Conservation (phyloP, 345 rosid species). For the Citrus australasica region DNA sequence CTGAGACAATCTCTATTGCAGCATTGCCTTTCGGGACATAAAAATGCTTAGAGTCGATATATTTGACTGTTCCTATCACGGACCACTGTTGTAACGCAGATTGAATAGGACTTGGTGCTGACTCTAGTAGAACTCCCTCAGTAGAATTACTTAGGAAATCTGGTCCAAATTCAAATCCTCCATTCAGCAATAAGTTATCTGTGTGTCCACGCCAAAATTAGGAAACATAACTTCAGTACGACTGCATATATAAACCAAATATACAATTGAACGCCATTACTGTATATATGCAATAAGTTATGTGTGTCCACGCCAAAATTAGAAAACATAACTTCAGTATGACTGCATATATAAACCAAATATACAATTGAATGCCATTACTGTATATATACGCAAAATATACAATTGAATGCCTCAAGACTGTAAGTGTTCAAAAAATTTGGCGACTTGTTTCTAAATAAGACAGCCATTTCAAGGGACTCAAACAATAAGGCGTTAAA, state of each 20-base stretch:
- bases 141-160: conserved; percentile 44
- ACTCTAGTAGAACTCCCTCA: conserved; percentile 43
- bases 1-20: conserved; percentile 49
- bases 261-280: too few relatives aligned
- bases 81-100: conserved; percentile 50
- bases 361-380: too few relatives aligned
- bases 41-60: conserved; percentile 51
- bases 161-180: conserved; percentile 64
- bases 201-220: background rate
- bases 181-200: conserved; percentile 48
- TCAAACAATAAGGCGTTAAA: background rate
- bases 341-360: background rate
- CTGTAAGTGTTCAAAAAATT: background rate
- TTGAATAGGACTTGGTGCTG: conserved; percentile 38
- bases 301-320: background rate
- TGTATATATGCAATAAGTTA: conserved; percentile 27
- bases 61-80: conserved; percentile 48
- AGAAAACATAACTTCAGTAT: background rate
- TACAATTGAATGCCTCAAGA: background rate
- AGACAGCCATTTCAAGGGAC: background rate
- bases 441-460: background rate
- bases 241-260: too few relatives aligned
- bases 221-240: background rate
- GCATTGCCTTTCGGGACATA: conserved; percentile 56
- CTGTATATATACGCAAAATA: background rate